Evolutionary conservation across 2,329 filamentous ascomycete species (phyloP).

Genomic region (Colletotrichum karsti): DNA sequence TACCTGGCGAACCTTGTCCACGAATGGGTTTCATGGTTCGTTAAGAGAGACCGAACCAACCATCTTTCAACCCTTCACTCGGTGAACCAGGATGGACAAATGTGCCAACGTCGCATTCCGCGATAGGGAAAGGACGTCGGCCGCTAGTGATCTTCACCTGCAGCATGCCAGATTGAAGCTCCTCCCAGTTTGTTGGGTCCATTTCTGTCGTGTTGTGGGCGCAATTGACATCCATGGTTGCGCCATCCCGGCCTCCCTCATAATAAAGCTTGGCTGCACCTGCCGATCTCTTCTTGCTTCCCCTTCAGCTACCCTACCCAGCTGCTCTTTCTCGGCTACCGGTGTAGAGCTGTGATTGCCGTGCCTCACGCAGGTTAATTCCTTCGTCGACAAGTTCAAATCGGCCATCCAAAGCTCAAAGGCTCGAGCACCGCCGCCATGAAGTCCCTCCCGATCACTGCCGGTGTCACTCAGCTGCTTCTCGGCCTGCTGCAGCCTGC

Average conservation of each 20-base stretch:
- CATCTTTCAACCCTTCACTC: background rate
- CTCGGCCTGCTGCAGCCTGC: constrained; percentile 10
- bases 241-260: background rate
- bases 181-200: background rate
- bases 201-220: background rate
- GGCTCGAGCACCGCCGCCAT: background rate
- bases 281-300: background rate
- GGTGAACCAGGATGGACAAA: background rate
- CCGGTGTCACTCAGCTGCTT: constrained; percentile 23
- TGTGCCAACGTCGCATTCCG: background rate
- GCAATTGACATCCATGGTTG: background rate
- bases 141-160: constrained; percentile 3
- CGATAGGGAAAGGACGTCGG: background rate
- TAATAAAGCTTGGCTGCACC: background rate
- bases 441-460: constrained; percentile 25
- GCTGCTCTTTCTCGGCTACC: background rate
- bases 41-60: no score
- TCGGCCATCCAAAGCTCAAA: background rate
- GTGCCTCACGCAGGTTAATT: background rate
- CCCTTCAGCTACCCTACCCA: background rate
- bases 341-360: background rate
- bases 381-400: background rate
- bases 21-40: no score
- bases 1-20: no score
- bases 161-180: background rate